Conservation (phyloP, 2,329 filamentous ascomycete genomes). For the Fusarium acutatum region DNA sequence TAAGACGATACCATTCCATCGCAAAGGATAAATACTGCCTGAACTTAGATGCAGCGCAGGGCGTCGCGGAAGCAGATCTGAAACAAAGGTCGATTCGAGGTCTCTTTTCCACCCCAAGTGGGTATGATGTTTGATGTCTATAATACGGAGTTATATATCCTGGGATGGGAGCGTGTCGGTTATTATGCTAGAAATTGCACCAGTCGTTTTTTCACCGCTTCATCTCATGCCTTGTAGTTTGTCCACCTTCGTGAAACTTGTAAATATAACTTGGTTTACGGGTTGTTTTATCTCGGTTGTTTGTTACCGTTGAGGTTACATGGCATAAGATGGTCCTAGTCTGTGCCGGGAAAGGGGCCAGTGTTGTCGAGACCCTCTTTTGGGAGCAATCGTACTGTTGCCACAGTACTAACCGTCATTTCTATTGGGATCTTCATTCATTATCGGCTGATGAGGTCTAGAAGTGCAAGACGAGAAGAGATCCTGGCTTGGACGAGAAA, state of each 20-base stretch:
- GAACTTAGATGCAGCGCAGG: background rate
- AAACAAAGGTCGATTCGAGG: background rate
- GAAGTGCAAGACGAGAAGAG: background rate
- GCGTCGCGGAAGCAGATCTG: background rate
- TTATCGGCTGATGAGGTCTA: background rate
- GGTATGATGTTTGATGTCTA: background rate
- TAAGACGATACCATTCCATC: constrained; percentile 24
- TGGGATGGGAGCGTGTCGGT: background rate
- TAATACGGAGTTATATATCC: background rate
- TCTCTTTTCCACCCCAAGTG: background rate
- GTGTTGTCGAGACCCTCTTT: background rate
- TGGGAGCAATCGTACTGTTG: background rate
- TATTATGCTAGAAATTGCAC: background rate
- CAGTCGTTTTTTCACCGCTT: background rate
- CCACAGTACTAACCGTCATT: background rate
- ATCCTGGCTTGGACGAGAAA: background rate
- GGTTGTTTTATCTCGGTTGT: background rate
- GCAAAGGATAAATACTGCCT: constrained; percentile 23
- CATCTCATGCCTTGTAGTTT: background rate
- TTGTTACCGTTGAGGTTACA: background rate
- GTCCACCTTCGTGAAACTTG: background rate
- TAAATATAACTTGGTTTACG: background rate
- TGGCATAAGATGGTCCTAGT: background rate
- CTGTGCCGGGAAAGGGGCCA: background rate
- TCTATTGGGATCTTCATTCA: background rate